Conservation (phyloP, 179 eudicot species). For the Nepenthes alata region DNA sequence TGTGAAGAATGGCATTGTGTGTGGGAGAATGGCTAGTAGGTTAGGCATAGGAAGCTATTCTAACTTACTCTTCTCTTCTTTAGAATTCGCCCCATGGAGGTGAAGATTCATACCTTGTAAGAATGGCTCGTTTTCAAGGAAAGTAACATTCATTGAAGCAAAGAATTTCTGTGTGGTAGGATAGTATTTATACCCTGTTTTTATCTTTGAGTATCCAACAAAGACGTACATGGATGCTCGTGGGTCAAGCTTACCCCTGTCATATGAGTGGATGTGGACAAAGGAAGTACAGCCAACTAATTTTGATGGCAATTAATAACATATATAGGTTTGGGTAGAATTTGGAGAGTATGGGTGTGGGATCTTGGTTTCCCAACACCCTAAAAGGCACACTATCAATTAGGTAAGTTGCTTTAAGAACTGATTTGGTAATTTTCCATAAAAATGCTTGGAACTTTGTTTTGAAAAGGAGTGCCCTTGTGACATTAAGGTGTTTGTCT, state of each 20-base stretch:
- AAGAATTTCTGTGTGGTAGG: background rate
- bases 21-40: too few species aligned
- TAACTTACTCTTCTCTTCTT: too few species aligned
- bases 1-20: too few species aligned
- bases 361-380: background rate
- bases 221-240: background rate
- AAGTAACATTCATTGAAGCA: background rate
- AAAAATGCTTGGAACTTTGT: background rate
- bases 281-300: background rate
- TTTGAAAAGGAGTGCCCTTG: background rate
- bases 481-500: background rate
- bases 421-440: background rate
- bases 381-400: background rate
- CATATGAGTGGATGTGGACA: background rate
- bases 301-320: background rate
- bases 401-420: background rate
- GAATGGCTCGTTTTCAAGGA: background rate
- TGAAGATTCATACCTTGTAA: too few species aligned
- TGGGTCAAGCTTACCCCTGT: background rate
- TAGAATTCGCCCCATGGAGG: too few species aligned
- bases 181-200: background rate
- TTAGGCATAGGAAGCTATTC: too few species aligned
- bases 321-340: background rate
- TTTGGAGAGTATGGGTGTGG: background rate
- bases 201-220: background rate